Conservation (phyloP, 73 alveolate genomes). For the Paramecium octaurelia region DNA sequence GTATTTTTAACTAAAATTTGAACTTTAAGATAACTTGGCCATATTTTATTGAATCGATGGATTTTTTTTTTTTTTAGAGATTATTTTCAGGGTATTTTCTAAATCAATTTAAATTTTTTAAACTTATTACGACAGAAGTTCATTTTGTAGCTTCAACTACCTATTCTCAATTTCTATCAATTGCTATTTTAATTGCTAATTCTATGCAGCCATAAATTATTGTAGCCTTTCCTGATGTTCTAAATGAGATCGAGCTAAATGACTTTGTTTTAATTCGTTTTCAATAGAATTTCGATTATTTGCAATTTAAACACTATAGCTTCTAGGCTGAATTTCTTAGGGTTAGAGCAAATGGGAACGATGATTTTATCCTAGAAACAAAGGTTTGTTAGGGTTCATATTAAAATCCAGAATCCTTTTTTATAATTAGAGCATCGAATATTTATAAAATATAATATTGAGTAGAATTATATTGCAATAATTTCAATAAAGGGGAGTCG, state of each 20-base stretch:
- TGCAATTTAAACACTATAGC: background rate
- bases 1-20: background rate
- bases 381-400: background rate
- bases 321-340: background rate
- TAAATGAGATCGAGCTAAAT: background rate
- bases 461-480: background rate
- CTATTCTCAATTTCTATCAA: background rate
- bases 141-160: background rate
- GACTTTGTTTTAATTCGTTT: background rate
- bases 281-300: background rate
- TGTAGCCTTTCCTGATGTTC: background rate
- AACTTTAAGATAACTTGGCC: background rate
- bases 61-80: background rate
- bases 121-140: background rate
- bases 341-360: background rate
- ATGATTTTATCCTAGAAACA: background rate
- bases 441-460: background rate
- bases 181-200: background rate
- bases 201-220: background rate
- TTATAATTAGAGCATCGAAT: background rate
- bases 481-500: background rate
- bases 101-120: background rate
- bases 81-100: background rate
- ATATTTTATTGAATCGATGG: background rate
- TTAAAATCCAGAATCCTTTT: background rate